These are phyloP conservation scores for Marasmius fiardii DNA, from an alignment of 1,284 basidiomycete genomes.

Conservation along the genomic window DNA sequence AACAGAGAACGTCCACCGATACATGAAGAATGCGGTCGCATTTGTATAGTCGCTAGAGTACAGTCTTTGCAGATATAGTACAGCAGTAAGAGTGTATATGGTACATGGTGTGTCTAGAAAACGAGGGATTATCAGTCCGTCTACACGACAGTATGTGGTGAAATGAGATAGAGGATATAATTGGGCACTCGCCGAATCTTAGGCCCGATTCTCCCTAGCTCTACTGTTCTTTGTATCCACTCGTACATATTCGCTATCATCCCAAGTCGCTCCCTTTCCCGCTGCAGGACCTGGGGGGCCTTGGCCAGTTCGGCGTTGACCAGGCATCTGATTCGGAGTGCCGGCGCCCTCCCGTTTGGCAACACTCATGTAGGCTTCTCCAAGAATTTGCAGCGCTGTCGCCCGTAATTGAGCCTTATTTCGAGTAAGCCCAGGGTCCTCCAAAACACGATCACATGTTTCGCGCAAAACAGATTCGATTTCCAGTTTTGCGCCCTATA, in stretches of 20 bases:
- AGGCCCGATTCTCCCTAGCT: constrained; percentile 27
- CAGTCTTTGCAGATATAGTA: neutral
- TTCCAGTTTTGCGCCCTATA: constrained; percentile 89
- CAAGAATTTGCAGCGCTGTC: constrained; percentile 80
- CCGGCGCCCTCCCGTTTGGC: constrained; percentile 1
- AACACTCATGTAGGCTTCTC: constrained; percentile 46
- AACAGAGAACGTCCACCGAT: no score
- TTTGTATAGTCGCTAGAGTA: neutral
- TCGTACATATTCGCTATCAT: constrained; percentile 79
- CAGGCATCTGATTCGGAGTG: neutral
- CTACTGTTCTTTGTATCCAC: constrained; percentile 73
- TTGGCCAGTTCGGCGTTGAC: neutral
- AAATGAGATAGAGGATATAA: neutral
- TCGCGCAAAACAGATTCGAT: constrained; percentile 93
- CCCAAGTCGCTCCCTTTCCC: constrained; percentile 19
- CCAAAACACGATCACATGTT: constrained; percentile 86
- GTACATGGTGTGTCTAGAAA: neutral
- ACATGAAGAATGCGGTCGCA: no score
- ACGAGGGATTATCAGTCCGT: neutral
- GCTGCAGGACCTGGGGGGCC: neutral
- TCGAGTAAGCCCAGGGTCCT: constrained; percentile 48
- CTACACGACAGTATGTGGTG: neutral
- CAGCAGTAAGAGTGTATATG: neutral
- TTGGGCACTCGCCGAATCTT: neutral
- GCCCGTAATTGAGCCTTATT: constrained; percentile 75